Conservation (phyloP, 108 stramenopile genomes). For the Pseudonitzschia multiseries region DNA sequence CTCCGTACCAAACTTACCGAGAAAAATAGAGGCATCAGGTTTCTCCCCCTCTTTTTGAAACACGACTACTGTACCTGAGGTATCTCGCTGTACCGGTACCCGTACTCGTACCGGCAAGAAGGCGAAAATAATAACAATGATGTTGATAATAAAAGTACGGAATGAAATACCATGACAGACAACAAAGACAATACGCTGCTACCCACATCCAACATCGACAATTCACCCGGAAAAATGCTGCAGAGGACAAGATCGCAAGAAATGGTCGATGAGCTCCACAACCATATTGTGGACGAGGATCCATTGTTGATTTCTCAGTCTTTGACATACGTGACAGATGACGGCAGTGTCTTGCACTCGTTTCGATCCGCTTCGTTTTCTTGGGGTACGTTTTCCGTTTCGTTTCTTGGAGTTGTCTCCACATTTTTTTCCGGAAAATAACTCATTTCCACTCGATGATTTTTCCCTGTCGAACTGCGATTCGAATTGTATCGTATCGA, state of each 20-base stretch:
- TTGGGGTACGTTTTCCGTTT: conserved; percentile 46
- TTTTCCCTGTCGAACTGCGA: background rate
- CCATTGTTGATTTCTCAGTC: conserved; percentile 86
- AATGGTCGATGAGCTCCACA: conserved; percentile 35
- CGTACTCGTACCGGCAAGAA: no score
- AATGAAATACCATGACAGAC: conserved; percentile 21
- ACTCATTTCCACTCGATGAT: background rate
- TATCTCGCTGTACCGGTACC: no score
- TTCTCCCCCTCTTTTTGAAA: background rate
- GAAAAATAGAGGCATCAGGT: background rate
- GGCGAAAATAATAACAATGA: background rate
- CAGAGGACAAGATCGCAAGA: conserved; percentile 36
- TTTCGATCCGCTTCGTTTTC: conserved; percentile 85
- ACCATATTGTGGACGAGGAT: conserved; percentile 64
- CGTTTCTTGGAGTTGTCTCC: background rate
- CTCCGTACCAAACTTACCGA: background rate
- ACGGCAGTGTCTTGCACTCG: conserved; percentile 74
- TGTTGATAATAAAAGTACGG: background rate
- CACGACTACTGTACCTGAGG: background rate
- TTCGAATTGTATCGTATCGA: no score
- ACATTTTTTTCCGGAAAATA: background rate
- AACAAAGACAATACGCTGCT: conserved; percentile 4
- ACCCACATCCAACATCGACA: background rate
- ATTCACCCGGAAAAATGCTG: background rate
- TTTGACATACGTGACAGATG: conserved; percentile 87